These are phyloP conservation scores for Dactylellina drechsleri DNA, from an alignment of 2,329 filamentous ascomycete species.

Conservation along the genomic window DNA sequence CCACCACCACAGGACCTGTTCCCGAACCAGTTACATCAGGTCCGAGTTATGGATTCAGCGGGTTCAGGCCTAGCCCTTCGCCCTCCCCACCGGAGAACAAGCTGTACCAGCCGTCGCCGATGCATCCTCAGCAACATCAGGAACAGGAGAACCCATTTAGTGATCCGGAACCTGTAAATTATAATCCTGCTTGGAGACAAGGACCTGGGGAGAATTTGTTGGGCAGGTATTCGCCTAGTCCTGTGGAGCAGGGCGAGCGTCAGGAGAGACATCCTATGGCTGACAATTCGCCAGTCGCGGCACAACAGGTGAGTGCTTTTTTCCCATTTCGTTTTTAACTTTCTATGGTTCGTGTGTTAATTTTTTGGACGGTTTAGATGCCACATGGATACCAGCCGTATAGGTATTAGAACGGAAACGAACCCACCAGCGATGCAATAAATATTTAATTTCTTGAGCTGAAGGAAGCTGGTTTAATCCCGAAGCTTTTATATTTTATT, in stretches of 20 bases:
- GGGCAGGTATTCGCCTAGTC: slow-evolving; percentile 44
- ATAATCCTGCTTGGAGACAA: slow-evolving; percentile 16
- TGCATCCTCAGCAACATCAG: background rate
- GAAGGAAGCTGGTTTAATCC: slow-evolving; percentile 34
- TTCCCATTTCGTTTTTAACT: background rate
- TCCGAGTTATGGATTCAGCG: slow-evolving; percentile 38
- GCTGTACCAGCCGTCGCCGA: slow-evolving; percentile 32
- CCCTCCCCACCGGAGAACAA: slow-evolving; percentile 33
- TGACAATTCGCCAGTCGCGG: slow-evolving; percentile 31
- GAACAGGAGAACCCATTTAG: slow-evolving; percentile 37
- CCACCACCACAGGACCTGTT: slow-evolving; percentile 16
- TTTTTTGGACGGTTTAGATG: slow-evolving; percentile 15
- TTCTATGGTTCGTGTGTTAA: background rate
- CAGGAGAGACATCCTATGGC: slow-evolving; percentile 50
- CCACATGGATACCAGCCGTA: slow-evolving; percentile 53
- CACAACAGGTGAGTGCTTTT: slow-evolving; percentile 26
- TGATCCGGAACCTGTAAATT: slow-evolving; percentile 33
- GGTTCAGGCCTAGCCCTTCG: slow-evolving; percentile 39
- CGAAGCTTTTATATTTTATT: background rate
- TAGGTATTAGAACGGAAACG: slow-evolving; percentile 34
- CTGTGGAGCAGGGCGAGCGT: slow-evolving; percentile 16
- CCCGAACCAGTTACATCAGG: slow-evolving; percentile 27
- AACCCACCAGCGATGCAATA: background rate
- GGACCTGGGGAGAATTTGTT: slow-evolving; percentile 14
- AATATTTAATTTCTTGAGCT: background rate